Base-by-base conservation (phyloP, 2,329 filamentous ascomycete genomes). In the Calonectria leucothoes region DNA sequence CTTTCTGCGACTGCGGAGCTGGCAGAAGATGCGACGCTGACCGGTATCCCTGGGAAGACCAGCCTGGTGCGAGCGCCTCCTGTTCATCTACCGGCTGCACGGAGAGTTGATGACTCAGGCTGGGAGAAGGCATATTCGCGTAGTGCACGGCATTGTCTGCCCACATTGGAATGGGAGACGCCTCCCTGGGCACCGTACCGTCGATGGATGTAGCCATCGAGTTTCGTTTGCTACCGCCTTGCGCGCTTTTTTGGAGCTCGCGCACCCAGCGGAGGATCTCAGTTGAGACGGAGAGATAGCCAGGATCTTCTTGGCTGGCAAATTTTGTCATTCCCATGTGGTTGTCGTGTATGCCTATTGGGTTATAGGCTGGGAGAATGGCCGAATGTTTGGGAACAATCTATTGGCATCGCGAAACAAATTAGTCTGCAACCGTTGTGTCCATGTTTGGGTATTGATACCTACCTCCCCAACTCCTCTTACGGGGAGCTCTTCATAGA, bases 301-400 rank as follows among this genome's bases (percentile, higher is more conserved):
- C 59, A 11, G 15, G 39, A 37, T 64, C 59, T 14, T 64, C 37
- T 11, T 45, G 14, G 17, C 25, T 20, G 42, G 27, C 29, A 5
- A 64, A 64, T 11, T 64, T 42, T 15, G 59, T 64, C 59, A 64
- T 64, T 3, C 39, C 59, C 59, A 64, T 64, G 15, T 64, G 39
- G n/a, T 64, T 48, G 5, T 64, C 37, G 20, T 64, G 39, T 14
- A 64, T 64, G 20, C 59, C 59, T 20, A 64, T 64, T 17, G 59
- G 37, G 27, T 64, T 48, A 11, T 48, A 64, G 8, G 59, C 59
- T 7, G 59, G 59, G 5, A 64, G 39, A 3, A 64, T 64, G 10
- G 59, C 59, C 4, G 59, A 61, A 8, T 61, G 55, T 11, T 61
- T 61, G 2, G 55, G 55, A 10, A 61, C 55, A 29, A 61, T 61